A percentile compares a stretch with the other conserved stretches of the same genome.
These are phyloP conservation scores for Hordeum vulgare DNA, from an alignment of 176 grass and related monocot species.

Conservation along the genomic window DNA sequence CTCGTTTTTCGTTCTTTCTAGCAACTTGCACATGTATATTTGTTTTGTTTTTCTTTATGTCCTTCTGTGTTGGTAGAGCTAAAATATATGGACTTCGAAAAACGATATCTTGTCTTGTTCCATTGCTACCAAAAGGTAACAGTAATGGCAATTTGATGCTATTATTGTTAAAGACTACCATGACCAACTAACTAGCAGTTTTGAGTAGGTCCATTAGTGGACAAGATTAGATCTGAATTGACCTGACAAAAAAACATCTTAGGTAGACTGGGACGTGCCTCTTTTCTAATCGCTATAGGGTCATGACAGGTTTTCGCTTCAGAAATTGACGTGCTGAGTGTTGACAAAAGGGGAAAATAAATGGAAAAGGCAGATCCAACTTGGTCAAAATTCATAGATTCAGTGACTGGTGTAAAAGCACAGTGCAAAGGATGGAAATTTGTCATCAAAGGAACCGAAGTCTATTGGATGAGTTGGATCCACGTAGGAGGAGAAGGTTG, in stretches of 20 bases:
- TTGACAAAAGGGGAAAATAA: background rate
- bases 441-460: background rate
- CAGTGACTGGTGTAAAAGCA: background rate
- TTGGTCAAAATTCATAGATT: constrained; percentile 14
- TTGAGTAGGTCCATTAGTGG: constrained; percentile 25
- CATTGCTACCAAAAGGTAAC: background rate
- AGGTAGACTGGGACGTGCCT: background rate
- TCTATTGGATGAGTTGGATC: constrained; percentile 27
- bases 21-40: background rate
- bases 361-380: background rate
- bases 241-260: constrained; percentile 21
- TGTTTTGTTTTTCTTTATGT: background rate
- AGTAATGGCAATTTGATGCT: constrained; percentile 6
- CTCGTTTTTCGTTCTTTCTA: background rate
- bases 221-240: constrained; percentile 35
- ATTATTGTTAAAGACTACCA: constrained; percentile 21
- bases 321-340: background rate
- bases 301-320: background rate
- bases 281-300: constrained; percentile 8
- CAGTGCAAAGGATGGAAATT: background rate
- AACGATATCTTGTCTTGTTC: background rate
- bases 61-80: background rate
- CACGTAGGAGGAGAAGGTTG: constrained; percentile 27
- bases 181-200: constrained; percentile 15
- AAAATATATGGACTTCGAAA: background rate